Evolutionary conservation across 2,329 filamentous ascomycete species (phyloP).

Genomic region (Lecanicillium sp.): DNA sequence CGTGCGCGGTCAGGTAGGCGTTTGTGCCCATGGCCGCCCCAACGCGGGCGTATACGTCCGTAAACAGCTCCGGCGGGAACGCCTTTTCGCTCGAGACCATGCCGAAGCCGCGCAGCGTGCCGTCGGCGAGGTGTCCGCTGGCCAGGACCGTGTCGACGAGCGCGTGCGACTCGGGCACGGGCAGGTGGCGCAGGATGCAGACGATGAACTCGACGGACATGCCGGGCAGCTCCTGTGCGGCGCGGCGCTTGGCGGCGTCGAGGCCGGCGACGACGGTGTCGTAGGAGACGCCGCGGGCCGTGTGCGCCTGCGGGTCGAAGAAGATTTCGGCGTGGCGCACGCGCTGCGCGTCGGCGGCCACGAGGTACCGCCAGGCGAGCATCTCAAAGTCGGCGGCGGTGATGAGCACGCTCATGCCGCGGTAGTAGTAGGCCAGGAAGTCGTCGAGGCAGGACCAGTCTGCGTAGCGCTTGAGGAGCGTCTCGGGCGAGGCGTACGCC

Average conservation of each 20-base stretch:
- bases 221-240: constrained; percentile 48
- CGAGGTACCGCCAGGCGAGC: constrained; percentile 65
- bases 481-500: constrained; percentile 52
- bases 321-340: constrained; percentile 71
- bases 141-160: constrained; percentile 20
- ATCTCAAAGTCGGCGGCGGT: constrained; percentile 62
- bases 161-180: constrained; percentile 46
- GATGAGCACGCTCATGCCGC: constrained; percentile 63
- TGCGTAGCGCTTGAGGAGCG: constrained; percentile 57
- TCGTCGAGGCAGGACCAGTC: constrained; percentile 65
- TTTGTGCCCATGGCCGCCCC: constrained; percentile 40
- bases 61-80: constrained; percentile 52
- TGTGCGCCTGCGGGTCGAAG: constrained; percentile 74
- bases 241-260: constrained; percentile 49
- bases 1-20: constrained; percentile 61
- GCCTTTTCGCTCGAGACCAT: constrained; percentile 58
- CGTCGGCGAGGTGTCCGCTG: constrained; percentile 38
- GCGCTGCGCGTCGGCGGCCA: constrained; percentile 53
- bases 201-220: constrained; percentile 60
- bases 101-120: constrained; percentile 54
- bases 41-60: constrained; percentile 45
- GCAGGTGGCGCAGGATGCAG: constrained; percentile 65
- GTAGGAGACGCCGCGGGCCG: constrained; percentile 54
- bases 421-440: constrained; percentile 73
- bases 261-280: constrained; percentile 58